Evolutionary conservation across 768 basidiomycete genomes (phyloP), one percentile per base, ranked within the genome.

Genomic region (Mycena galericulata): DNA sequence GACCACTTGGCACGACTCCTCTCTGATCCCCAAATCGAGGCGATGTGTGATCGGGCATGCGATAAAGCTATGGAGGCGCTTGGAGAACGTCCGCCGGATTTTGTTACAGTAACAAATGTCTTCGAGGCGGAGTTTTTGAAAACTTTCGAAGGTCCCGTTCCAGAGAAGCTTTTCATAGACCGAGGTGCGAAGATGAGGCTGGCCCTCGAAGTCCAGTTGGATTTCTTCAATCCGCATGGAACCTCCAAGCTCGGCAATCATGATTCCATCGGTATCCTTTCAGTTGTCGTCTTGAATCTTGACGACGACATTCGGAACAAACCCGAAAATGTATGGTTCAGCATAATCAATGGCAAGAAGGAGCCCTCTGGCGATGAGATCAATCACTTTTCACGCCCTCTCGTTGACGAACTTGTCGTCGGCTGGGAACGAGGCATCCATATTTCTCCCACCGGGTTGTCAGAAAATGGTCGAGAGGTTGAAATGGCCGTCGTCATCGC

Each of bases 211-310:
- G 47, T 78, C 2, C 67, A 76, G 15, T n/a, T 78, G 5, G 73
- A 79, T 51, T 76, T 76, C 38, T 79, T 81, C 71, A 75, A 78
- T 41, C 54, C 75, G 0, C 43, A 78, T 43, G 75, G 73, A 3
- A 69, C 65, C 20, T 58, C 11, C 4, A 64, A 67, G 15, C 49
- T 32, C 29, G 73, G 74, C 10, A 67, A 60, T 4, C 60, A 30
- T 11, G 70, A 68, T 4, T 78, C 75, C 20, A 69, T 68, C 2
- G 75, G 78, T 2, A 60, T 79, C 7, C 78, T 81, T 5, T 75
- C 73, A 11, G 68, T 76, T 27, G 72, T 72, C 4, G 76, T 73
- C 53, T 62, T 79, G 3, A 80, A 78, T 53, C 71, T 82, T 4
- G 80, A 79, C 1, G 49, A 51, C 4, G 53, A 74, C 18, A 66